Conservation (phyloP, 2,329 filamentous ascomycete species). For the Stemphylium beticola region DNA sequence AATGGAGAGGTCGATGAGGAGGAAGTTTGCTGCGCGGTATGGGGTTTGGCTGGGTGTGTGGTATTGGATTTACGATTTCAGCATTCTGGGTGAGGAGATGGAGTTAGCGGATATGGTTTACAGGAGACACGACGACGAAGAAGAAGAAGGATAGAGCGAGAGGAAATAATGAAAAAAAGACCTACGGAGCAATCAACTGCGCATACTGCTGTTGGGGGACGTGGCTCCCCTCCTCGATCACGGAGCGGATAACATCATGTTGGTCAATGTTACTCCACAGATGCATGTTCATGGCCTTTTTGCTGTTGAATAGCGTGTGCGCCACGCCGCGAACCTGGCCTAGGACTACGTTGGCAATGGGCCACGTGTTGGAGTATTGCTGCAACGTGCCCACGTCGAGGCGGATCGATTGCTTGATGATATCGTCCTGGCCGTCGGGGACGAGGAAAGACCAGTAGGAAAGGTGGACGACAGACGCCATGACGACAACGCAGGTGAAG, state of each 20-base stretch:
- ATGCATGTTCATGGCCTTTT: slow-evolving; percentile 51
- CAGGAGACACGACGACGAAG: not conserved
- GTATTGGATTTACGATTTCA: slow-evolving; percentile 33
- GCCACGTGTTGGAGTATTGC: slow-evolving; percentile 72
- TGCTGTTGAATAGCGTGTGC: slow-evolving; percentile 67
- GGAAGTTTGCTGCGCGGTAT: too few relatives aligned
- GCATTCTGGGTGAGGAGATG: slow-evolving; percentile 25
- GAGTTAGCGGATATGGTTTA: not conserved
- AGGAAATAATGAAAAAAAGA: too few relatives aligned
- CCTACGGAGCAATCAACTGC: slow-evolving; percentile 46
- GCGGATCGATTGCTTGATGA: slow-evolving; percentile 75
- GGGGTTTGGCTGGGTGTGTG: too few relatives aligned
- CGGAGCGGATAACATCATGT: slow-evolving; percentile 42
- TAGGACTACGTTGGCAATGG: slow-evolving; percentile 71
- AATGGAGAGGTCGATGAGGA: too few relatives aligned
- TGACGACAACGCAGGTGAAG: slow-evolving; percentile 51
- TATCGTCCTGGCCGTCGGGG: slow-evolving; percentile 63
- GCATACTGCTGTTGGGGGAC: slow-evolving; percentile 45
- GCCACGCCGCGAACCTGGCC: slow-evolving; percentile 79
- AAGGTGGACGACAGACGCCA: slow-evolving; percentile 52
- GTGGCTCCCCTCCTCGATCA: slow-evolving; percentile 41
- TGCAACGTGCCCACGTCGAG: slow-evolving; percentile 80
- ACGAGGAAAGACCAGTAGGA: slow-evolving; percentile 72
- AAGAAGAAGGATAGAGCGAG: not conserved
- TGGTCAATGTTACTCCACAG: slow-evolving; percentile 46